phyloP scores from a whole-genome alignment of 768 basidiomycete genomes.

The Trametes punicea region DNA sequence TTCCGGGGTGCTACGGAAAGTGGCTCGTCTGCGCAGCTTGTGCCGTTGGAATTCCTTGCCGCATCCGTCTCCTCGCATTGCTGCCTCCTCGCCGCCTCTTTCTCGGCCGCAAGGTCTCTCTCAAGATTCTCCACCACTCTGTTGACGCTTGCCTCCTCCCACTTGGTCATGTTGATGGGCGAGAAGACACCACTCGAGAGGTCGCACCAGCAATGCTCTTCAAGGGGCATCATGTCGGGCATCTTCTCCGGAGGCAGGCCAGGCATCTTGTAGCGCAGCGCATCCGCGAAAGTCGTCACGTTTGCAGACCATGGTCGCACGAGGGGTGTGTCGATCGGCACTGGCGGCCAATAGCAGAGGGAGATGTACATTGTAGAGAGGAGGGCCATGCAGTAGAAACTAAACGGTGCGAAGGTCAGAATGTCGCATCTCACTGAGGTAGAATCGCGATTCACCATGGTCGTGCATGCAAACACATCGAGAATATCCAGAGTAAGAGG shows the following conservation, averaged over 20 bases:
- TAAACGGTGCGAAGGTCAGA: constrained; percentile 27
- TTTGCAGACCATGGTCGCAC: constrained; percentile 64
- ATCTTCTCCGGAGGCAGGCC: constrained; percentile 40
- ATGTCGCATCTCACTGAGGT: not conserved
- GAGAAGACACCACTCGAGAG: constrained; percentile 67
- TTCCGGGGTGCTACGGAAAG: not conserved
- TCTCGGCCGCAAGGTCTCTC: constrained; percentile 24
- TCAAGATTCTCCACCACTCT: constrained; percentile 39
- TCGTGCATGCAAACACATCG: constrained; percentile 74
- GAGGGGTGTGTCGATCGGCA: constrained; percentile 61
- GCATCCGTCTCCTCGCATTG: constrained; percentile 4
- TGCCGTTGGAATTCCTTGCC: not conserved
- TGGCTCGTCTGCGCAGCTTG: not conserved
- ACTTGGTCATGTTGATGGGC: constrained; percentile 70
- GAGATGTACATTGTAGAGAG: constrained; percentile 81
- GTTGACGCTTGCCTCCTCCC: constrained; percentile 68
- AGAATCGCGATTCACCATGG: constrained; percentile 60
- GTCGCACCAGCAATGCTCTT: constrained; percentile 88
- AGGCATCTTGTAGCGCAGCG: constrained; percentile 42
- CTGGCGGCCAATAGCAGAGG: constrained; percentile 88
- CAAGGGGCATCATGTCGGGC: constrained; percentile 59
- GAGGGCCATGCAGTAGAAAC: constrained; percentile 85
- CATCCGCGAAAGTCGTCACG: constrained; percentile 70
- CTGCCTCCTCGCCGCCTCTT: not conserved
- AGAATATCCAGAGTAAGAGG: constrained; percentile 70